A percentile compares a stretch with the other conserved stretches of the same genome.
These are phyloP conservation scores for Hyaloscypha finlandica DNA, from an alignment of 495 filamentous ascomycete genomes.

Conservation along the genomic window DNA sequence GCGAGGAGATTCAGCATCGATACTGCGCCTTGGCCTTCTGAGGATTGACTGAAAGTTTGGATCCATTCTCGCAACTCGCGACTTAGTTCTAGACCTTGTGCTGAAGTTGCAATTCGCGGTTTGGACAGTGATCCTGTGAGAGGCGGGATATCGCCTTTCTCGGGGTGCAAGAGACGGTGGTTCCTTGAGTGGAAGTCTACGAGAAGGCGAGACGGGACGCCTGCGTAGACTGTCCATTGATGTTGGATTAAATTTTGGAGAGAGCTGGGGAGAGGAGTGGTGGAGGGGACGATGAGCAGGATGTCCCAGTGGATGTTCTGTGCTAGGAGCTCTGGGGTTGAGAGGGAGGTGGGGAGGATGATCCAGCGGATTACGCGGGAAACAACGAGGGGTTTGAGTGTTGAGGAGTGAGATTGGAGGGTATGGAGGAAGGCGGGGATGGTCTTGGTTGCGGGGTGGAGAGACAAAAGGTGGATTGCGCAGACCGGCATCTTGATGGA, in stretches of 20 bases:
- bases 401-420: slow-evolving; percentile 24
- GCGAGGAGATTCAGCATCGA: slow-evolving; percentile 71
- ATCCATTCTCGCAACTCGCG: slow-evolving; percentile 55
- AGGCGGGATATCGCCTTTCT: slow-evolving; percentile 35
- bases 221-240: slow-evolving; percentile 47
- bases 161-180: slow-evolving; percentile 44
- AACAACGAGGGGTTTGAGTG: slow-evolving; percentile 46
- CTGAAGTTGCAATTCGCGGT: slow-evolving; percentile 36
- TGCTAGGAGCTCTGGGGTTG: slow-evolving; percentile 47
- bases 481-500: slow-evolving; percentile 45
- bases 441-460: slow-evolving; percentile 36
- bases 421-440: slow-evolving; percentile 34
- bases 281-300: slow-evolving; percentile 51
- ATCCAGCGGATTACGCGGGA: slow-evolving; percentile 56
- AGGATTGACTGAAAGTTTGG: slow-evolving; percentile 30
- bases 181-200: slow-evolving; percentile 49
- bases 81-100: slow-evolving; percentile 57
- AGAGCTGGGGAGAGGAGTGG: slow-evolving; percentile 38
- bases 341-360: slow-evolving; percentile 54
- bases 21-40: slow-evolving; percentile 48
- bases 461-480: slow-evolving; percentile 46
- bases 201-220: slow-evolving; percentile 55
- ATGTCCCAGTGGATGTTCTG: slow-evolving; percentile 56
- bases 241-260: slow-evolving; percentile 45
- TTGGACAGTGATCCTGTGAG: slow-evolving; percentile 40